Evolutionary conservation across 495 filamentous ascomycete species (phyloP), one percentile per base, ranked within the genome.

Genomic region (Pyrenula massariospora): DNA sequence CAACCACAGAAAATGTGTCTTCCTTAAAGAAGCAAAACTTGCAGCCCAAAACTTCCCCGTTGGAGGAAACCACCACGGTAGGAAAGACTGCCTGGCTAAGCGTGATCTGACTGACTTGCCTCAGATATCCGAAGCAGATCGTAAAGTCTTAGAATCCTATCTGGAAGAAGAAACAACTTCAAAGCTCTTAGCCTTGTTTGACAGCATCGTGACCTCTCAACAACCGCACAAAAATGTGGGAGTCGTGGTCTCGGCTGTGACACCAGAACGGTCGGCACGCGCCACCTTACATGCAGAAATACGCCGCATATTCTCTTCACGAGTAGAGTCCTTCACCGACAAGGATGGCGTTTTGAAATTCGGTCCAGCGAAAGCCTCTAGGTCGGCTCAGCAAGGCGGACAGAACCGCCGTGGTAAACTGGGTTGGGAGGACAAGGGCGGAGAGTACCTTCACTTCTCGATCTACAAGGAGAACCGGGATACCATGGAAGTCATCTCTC

Each of bases 381-480:
- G 60, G 47, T 53, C 57, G 50, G 21, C 50, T 22, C 63, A 63
- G 49, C 62, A 59, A 25, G 55, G 60, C 22, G 60, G 59, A 11
- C 31, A 65, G 10, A 61, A 63, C 19, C 63, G 65, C 19, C 31
- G 31, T 15, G 31, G 5, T 42, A 72, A 74, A 24, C 57, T 73
- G 15, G 73, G 70, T 50, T 86, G 82, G 81, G 70, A 78, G 24
- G 81, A 84, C 56, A 76, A 83, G 11, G 87, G 85, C 19, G 90
- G 87, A 0, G 81, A 86, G 10, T 91, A 89, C 64, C 77, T 96
- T 8, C 93, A 98, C 67, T 94, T 97, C 65, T 88, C 89, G 0
- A 79, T 98, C 47, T 93, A 91, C 76, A 98, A 98, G 72, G 93
- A 97, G 70, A 98, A 98, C 69, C 90, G 90, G 62, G 94, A 98